These are phyloP conservation scores for Microbotryomycetes sp. DNA, from an alignment of 1,284 basidiomycete genomes.

Conservation along the genomic window DNA sequence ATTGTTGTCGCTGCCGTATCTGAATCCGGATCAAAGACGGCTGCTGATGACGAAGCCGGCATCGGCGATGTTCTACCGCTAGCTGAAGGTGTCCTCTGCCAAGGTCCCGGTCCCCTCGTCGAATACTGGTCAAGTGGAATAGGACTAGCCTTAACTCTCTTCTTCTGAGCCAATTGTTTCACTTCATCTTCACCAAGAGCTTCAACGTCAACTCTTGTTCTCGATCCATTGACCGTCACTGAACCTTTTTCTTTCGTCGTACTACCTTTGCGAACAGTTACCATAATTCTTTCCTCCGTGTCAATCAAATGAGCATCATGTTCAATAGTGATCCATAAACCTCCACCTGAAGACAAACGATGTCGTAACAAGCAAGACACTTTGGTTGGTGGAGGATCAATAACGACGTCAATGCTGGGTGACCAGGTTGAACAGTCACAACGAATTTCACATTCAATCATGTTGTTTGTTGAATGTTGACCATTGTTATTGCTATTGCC, in stretches of 20 bases:
- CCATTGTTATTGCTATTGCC: slow-evolving; percentile 3
- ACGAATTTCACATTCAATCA: slow-evolving; percentile 86
- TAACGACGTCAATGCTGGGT: slow-evolving; percentile 74
- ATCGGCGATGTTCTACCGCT: background rate
- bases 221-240: slow-evolving; percentile 85
- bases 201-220: slow-evolving; percentile 80
- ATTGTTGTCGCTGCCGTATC: background rate
- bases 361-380: slow-evolving; percentile 82
- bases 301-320: slow-evolving; percentile 57
- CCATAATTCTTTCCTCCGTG: slow-evolving; percentile 49
- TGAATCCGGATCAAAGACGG: background rate
- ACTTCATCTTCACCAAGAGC: slow-evolving; percentile 85
- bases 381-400: slow-evolving; percentile 85
- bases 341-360: slow-evolving; percentile 82
- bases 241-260: slow-evolving; percentile 60
- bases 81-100: background rate
- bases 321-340: slow-evolving; percentile 90
- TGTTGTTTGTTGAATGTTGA: slow-evolving; percentile 41
- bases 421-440: slow-evolving; percentile 94
- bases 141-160: slow-evolving; percentile 75
- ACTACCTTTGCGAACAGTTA: slow-evolving; percentile 63
- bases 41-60: background rate
- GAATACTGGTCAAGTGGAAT: slow-evolving; percentile 75
- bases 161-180: slow-evolving; percentile 71
- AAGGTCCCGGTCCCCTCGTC: slow-evolving; percentile 18